Conservation (phyloP, 1,284 basidiomycete species). For the Ustilago esculenta region DNA sequence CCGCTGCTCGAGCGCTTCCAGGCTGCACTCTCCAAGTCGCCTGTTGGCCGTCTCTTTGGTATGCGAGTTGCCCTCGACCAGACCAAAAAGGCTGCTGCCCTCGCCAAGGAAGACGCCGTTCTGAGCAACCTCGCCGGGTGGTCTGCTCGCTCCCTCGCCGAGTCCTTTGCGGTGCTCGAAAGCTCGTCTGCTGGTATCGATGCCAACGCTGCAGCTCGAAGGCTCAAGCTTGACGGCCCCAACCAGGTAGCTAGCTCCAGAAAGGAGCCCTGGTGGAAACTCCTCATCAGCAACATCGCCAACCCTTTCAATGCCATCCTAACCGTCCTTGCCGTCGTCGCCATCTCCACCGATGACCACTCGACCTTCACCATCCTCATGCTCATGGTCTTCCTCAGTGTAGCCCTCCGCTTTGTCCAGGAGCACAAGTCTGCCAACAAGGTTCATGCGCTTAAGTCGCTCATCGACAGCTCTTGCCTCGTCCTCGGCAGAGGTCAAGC, state of each 20-base stretch:
- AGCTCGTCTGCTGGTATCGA: conserved; percentile 1
- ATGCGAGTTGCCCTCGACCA: conserved; percentile 1
- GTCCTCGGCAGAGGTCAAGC: conserved; percentile 8
- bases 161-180: conserved; percentile 1
- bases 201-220: conserved; percentile 1
- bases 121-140: background rate
- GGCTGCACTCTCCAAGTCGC: conserved; percentile 2
- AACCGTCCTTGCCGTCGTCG: conserved; percentile 8
- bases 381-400: conserved; percentile 9
- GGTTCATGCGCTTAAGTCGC: conserved; percentile 7
- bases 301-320: conserved; percentile 12
- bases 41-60: conserved; percentile 1
- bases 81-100: conserved; percentile 4
- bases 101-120: conserved; percentile 5
- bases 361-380: conserved; percentile 11
- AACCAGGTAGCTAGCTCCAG: conserved; percentile 8
- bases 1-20: background rate
- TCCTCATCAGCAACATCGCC: conserved; percentile 11
- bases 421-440: conserved; percentile 11
- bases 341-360: conserved; percentile 10
- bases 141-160: background rate
- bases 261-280: conserved; percentile 7
- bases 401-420: conserved; percentile 7
- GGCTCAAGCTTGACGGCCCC: conserved; percentile 7
- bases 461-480: conserved; percentile 8